Conservation (phyloP, 352 stramenopile genomes). For the Phytophthora ramorum region DNA sequence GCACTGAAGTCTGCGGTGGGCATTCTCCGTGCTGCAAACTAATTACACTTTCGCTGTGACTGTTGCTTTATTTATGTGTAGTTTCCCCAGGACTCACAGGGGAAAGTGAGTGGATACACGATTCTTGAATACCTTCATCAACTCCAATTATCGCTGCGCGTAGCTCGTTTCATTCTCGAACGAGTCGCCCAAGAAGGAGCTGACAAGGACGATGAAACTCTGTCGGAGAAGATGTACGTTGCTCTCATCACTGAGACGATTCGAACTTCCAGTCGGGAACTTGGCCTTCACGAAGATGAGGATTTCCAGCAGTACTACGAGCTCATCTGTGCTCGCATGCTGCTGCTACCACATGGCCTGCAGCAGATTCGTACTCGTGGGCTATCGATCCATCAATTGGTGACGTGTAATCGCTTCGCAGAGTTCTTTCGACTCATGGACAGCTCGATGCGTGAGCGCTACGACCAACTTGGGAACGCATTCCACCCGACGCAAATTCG, state of each 20-base stretch:
- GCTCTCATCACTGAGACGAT: constrained; percentile 40
- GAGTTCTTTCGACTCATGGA: constrained; percentile 59
- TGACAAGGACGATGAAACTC: constrained; percentile 16
- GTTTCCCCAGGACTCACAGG: constrained; percentile 45
- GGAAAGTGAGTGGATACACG: constrained; percentile 46
- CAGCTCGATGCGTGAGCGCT: constrained; percentile 33
- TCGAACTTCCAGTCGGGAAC: constrained; percentile 14
- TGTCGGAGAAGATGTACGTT: constrained; percentile 43
- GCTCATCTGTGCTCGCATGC: constrained; percentile 60
- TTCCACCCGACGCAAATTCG: constrained; percentile 47
- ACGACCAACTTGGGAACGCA: constrained; percentile 38
- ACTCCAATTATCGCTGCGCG: constrained; percentile 45
- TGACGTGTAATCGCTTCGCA: constrained; percentile 40
- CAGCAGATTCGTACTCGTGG: constrained; percentile 26
- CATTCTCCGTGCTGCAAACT: not conserved
- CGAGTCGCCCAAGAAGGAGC: constrained; percentile 7
- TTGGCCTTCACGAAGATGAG: constrained; percentile 39
- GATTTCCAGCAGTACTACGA: constrained; percentile 68
- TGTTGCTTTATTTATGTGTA: constrained; percentile 10
- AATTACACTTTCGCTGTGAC: not conserved
- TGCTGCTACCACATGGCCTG: constrained; percentile 60
- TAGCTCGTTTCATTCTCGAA: constrained; percentile 28
- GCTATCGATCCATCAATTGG: constrained; percentile 40
- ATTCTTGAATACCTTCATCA: constrained; percentile 59
- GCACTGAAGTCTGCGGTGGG: not conserved